A percentile compares a stretch with the other conserved stretches of the same genome.
phyloP scores from a whole-genome alignment of 768 basidiomycete genomes.

The Xerocomellus dryophilus region DNA sequence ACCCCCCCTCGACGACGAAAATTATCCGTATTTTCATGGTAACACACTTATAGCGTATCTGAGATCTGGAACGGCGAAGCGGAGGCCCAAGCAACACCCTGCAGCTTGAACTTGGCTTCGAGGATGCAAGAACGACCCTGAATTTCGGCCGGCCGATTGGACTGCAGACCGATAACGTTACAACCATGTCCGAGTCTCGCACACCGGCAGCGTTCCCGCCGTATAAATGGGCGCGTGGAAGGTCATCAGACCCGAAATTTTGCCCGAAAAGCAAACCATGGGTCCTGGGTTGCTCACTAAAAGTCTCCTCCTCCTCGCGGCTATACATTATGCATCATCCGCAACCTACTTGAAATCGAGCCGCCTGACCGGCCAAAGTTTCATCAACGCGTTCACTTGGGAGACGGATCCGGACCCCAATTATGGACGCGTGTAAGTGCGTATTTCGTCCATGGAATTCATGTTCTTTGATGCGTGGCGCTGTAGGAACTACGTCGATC shows the following conservation, averaged over 20 bases:
- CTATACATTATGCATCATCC: constrained; percentile 20
- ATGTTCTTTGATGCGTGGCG: neutral
- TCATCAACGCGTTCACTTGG: constrained; percentile 38
- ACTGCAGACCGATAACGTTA: neutral
- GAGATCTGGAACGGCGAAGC: too few species aligned
- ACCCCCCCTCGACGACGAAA: too few species aligned
- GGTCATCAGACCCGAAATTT: neutral
- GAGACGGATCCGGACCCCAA: constrained; percentile 29
- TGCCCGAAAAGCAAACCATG: neutral
- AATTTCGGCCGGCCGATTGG: too few species aligned
- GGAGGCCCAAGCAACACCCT: too few species aligned
- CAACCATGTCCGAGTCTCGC: neutral
- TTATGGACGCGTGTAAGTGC: constrained; percentile 26
- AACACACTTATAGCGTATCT: too few species aligned
- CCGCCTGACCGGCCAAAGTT: constrained; percentile 46
- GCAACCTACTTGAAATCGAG: constrained; percentile 48
- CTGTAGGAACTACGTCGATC: constrained; percentile 42
- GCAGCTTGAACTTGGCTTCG: too few species aligned
- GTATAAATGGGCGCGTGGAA: constrained; percentile 1
- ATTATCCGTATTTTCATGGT: too few species aligned
- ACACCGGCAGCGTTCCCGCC: neutral
- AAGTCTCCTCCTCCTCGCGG: constrained; percentile 9
- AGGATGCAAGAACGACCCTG: too few species aligned
- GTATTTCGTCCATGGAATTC: neutral
- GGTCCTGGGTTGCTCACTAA: neutral